Evolutionary conservation across 179 eudicot species (phyloP), one percentile per base, ranked within the genome.

Genomic region (Patellifolia procumbens): DNA sequence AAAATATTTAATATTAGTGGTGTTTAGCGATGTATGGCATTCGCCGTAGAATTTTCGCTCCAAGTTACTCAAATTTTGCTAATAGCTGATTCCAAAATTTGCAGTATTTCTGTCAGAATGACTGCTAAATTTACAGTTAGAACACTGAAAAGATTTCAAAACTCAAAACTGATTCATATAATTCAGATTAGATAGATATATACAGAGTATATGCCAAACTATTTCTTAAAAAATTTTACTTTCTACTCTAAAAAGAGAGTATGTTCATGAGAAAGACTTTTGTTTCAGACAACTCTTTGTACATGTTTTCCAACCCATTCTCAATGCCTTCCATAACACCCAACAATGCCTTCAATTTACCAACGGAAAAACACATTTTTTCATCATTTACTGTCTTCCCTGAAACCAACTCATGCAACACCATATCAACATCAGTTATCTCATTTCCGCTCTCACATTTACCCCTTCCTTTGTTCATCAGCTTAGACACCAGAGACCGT

Each of bases 291-390:
- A 76, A 37, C 13, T 76, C 53, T 10, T 45, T 52, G 13, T 39
- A 43, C 39, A 67, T 28, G 9, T 67, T 68, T 45, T 72, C 74
- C 31, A 82, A 29, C 34, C 68, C 82, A 62, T 78, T 82, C 60
- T 61, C 37, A n/a, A 45, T 48, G 4, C 64, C 48, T 49, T 26
- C 53, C 73, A 62, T 63, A 16, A 63, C 29, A 58, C 68, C 52
- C 68, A 73, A 39, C 68, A 63, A 60, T 17, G 28, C 76, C 65
- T 66, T 74, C 72, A 53, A 66, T 24, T 64, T 52, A 1, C 16
- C 10, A 0, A n/a, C 29, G 28, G 53, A 34, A 24, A 15, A 5
- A 9, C 48, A 20, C 5, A 46, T 10, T 16, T 37, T 76, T 5
- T 64, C 62, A 3, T 75, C 72, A 26, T 37, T 17, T 3, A 28